These are phyloP conservation scores for Aegle marmelos DNA, from an alignment of 345 rosid genomes.

Conservation along the genomic window DNA sequence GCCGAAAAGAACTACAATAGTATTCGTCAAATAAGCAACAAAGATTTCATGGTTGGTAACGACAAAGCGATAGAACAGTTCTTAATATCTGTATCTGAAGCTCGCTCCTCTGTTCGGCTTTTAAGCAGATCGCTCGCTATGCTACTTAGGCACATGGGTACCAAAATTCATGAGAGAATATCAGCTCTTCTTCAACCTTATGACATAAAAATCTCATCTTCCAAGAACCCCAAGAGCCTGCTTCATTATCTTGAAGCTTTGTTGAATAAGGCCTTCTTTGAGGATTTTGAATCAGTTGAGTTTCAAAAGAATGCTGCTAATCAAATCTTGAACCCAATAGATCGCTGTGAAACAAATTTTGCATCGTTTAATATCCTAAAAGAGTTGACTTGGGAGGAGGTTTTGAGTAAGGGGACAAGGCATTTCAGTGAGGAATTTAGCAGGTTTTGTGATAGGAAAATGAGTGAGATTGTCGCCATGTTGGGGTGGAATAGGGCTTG, in stretches of 20 bases:
- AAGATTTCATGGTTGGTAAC: conserved; percentile 29
- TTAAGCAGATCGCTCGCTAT: conserved; percentile 62
- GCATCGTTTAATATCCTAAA: conserved; percentile 51
- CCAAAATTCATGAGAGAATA: conserved; percentile 53
- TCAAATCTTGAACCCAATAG: conserved; percentile 70
- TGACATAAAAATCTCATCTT: conserved; percentile 55
- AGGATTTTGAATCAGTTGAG: conserved; percentile 80
- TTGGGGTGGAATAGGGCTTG: conserved; percentile 83
- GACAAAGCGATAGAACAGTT: conserved; percentile 66
- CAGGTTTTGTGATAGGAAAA: conserved; percentile 80
- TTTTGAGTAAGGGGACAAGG: conserved; percentile 72
- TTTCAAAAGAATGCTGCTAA: conserved; percentile 52
- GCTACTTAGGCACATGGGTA: conserved; percentile 64
- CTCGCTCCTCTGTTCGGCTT: conserved; percentile 54
- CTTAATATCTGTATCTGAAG: conserved; percentile 62
- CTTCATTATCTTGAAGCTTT: conserved; percentile 68
- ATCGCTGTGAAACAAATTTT: conserved; percentile 65
- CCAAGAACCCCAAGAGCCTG: conserved; percentile 57
- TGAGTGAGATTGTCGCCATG: conserved; percentile 85
- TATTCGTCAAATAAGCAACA: conserved; percentile 7
- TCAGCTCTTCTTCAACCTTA: conserved; percentile 70
- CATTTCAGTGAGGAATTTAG: conserved; percentile 91
- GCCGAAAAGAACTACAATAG: conserved; percentile 9
- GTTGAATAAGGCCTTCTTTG: conserved; percentile 70
- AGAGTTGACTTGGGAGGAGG: conserved; percentile 85